phyloP scores from a whole-genome alignment of 2,329 filamentous ascomycete species.

The Ophiostoma sp. region DNA sequence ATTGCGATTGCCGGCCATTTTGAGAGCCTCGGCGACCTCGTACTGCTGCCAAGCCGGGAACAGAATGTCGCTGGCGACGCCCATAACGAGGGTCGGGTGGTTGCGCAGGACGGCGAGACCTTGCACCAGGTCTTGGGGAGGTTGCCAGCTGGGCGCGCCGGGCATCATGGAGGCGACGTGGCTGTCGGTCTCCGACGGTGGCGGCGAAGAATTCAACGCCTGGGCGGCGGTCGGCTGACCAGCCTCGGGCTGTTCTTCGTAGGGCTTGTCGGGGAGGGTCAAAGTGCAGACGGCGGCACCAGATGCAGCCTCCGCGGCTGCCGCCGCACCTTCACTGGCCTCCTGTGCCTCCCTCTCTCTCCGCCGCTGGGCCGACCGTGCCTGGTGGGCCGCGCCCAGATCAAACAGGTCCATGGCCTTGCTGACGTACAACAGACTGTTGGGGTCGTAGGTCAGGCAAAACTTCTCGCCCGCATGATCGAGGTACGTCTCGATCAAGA shows the following conservation, averaged over 20 bases:
- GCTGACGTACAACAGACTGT: constrained; percentile 92
- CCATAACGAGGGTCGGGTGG: constrained; percentile 83
- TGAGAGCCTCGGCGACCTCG: constrained; percentile 84
- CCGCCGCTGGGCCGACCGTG: constrained; percentile 62
- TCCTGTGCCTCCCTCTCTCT: constrained; percentile 39
- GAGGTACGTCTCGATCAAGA: constrained; percentile 95
- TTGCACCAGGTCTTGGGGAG: constrained; percentile 75
- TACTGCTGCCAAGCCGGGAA: constrained; percentile 98
- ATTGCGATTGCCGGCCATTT: constrained; percentile 71
- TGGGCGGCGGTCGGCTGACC: constrained; percentile 42
- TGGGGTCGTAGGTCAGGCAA: constrained; percentile 93
- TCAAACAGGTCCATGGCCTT: constrained; percentile 99
- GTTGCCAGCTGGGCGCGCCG: constrained; percentile 46
- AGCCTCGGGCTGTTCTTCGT: constrained; percentile 67
- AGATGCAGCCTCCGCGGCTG: not conserved
- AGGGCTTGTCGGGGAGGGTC: constrained; percentile 78
- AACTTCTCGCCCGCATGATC: constrained; percentile 99
- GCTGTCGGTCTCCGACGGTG: constrained; percentile 34
- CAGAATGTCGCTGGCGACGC: constrained; percentile 91
- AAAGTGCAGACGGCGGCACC: constrained; percentile 61
- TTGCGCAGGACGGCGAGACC: constrained; percentile 72
- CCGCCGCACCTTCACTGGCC: not conserved
- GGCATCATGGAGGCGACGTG: constrained; percentile 18
- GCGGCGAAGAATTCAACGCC: constrained; percentile 28
- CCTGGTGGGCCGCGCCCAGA: constrained; percentile 71